Base-by-base conservation (phyloP, 1,284 basidiomycete genomes). In the Lentinula novae-zelandiae region DNA sequence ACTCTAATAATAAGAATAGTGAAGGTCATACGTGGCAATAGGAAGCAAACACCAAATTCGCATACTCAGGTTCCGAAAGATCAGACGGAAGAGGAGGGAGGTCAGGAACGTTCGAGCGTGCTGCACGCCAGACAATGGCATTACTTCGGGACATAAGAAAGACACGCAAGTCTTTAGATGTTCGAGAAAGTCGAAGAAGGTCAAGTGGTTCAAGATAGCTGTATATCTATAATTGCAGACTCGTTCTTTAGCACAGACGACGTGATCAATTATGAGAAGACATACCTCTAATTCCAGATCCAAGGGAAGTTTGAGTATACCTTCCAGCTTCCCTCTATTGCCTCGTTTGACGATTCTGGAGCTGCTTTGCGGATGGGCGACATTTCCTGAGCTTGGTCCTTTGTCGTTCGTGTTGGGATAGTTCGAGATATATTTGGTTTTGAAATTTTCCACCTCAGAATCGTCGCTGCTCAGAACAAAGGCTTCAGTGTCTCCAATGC, bases 201-300 rank as follows among this genome's bases (percentile, higher is more conserved):
- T 74, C 72, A 15, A 65, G 53, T 10, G 72, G 70, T 10, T 64
- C 57, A 17, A 73, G 61, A 50, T 65, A 62, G 27, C 53, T 61
- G 56, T 68, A 69, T 38, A 73, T 70, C 69, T 66, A 33, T 5
- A 22, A 39, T 55, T 10, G 31, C n/a, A 46, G 57, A 22, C 33
- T 34, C n/a, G 52, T 4, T 22, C 7, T n/a, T 44, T 17, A 44
- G 10, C 15, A 31, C 12, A 22, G 12, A 49, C 31, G 36, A 8
- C 4, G 31, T 3, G 20, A n/a, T 58, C 8, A 27, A n/a, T 44
- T 15, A 31, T 51, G 8, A 51, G 38, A 1, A 3, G 58, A 27
- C 61, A 31, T 22, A 70, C 69, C 63, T 70, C 73, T 38, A 66
- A 63, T 13, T 74, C 62, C 53, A 75, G 65, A 57, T 74, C 71